Evolutionary conservation across 805 yeast species (phyloP).

Genomic region (Suhomyces kilbournensis): DNA sequence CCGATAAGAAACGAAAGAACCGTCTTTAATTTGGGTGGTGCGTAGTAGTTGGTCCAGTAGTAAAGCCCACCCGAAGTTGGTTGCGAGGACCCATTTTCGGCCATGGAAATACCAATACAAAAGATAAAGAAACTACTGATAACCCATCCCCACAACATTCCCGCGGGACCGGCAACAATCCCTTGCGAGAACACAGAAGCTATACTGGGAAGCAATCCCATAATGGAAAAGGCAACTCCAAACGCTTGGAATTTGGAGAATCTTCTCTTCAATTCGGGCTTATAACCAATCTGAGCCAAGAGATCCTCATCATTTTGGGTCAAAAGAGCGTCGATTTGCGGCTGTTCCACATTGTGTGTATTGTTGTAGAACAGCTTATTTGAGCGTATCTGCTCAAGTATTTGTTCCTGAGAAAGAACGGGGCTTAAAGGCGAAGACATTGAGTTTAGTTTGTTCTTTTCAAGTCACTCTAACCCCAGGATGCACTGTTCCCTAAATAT

Average conservation of each 20-base stretch:
- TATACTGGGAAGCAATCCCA: slow-evolving; percentile 33
- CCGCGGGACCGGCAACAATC: slow-evolving; percentile 29
- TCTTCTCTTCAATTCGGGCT: slow-evolving; percentile 28
- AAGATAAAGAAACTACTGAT: slow-evolving; percentile 24
- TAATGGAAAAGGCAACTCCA: slow-evolving; percentile 34
- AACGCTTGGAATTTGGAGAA: slow-evolving; percentile 30
- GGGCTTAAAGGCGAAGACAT: slow-evolving; percentile 1
- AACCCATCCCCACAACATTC: slow-evolving; percentile 32
- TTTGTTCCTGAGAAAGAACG: slow-evolving; percentile 17
- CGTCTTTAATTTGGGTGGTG: slow-evolving; percentile 23
- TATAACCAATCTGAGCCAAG: slow-evolving; percentile 34
- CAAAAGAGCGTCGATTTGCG: slow-evolving; percentile 20
- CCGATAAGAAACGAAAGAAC: slow-evolving; percentile 25
- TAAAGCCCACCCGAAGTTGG: slow-evolving; percentile 34
- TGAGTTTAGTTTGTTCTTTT: not conserved
- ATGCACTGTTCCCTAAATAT: not conserved
- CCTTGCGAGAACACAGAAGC: slow-evolving; percentile 24
- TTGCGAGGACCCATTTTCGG: slow-evolving; percentile 22
- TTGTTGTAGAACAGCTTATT: slow-evolving; percentile 25
- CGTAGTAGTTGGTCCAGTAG: slow-evolving; percentile 36
- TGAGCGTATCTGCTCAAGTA: slow-evolving; percentile 23
- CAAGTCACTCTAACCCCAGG: not conserved
- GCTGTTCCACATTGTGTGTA: slow-evolving; percentile 27
- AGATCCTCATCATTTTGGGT: slow-evolving; percentile 22
- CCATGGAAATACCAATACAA: slow-evolving; percentile 27